Conservation (phyloP, 768 basidiomycete genomes). For the Lentinula edodes region DNA sequence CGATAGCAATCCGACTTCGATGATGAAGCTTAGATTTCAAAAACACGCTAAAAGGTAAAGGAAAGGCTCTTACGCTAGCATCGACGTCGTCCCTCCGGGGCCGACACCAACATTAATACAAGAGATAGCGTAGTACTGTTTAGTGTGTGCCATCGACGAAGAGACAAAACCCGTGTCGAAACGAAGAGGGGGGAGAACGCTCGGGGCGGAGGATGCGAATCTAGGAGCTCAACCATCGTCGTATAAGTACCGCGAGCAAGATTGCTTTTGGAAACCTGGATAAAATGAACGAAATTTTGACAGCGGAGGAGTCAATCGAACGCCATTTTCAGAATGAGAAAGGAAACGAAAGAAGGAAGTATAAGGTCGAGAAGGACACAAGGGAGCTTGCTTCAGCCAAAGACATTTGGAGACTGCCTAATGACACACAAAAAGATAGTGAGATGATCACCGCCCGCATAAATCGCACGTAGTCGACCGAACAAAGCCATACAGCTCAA, state of each 20-base stretch:
- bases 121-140: conserved; percentile 52
- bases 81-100: conserved; percentile 73
- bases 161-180: conserved; percentile 14
- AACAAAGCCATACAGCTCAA: background rate
- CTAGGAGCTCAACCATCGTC: background rate
- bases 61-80: conserved; percentile 60
- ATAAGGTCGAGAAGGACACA: conserved; percentile 14
- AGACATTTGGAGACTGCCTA: background rate
- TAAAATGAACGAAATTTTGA: background rate
- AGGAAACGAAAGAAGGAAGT: conserved; percentile 8
- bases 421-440: background rate
- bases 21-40: conserved; percentile 2
- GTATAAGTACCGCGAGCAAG: background rate
- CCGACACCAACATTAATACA: conserved; percentile 75
- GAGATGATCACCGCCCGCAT: background rate
- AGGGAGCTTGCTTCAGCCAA: conserved; percentile 14
- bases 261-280: background rate
- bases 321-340: background rate
- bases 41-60: conserved; percentile 8
- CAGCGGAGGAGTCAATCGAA: background rate
- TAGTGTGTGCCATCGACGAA: conserved; percentile 18
- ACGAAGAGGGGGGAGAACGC: conserved; percentile 10
- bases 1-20: conserved; percentile 41
- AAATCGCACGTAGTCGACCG: conserved; percentile 1
- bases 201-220: background rate